Evolutionary conservation across 2,329 filamentous ascomycete species (phyloP).

Genomic region (Exophiala sideris): DNA sequence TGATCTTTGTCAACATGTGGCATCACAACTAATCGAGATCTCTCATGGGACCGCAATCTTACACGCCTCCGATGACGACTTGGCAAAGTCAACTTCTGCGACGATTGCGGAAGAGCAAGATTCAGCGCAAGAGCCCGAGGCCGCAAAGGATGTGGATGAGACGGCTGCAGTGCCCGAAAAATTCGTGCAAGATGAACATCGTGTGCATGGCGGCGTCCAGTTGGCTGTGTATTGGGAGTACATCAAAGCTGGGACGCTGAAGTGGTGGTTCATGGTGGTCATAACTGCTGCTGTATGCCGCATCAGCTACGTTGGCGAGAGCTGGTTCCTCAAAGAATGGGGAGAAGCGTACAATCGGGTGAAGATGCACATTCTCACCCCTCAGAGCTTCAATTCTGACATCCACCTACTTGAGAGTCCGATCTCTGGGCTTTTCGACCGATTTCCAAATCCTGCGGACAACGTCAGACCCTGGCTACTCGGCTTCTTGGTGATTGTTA

Average conservation of each 20-base stretch:
- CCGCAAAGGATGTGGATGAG: conserved; percentile 29
- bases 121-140: conserved; percentile 28
- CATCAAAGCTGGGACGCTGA: conserved; percentile 72
- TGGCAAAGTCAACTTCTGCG: conserved; percentile 39
- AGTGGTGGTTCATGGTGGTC: conserved; percentile 68
- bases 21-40: conserved; percentile 71
- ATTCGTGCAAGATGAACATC: conserved; percentile 74
- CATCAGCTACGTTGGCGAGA: conserved; percentile 61
- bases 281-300: conserved; percentile 59
- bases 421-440: conserved; percentile 40
- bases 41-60: conserved; percentile 54
- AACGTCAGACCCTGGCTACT: conserved; percentile 73
- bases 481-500: conserved; percentile 65
- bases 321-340: conserved; percentile 84
- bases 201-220: conserved; percentile 72
- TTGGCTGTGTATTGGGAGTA: conserved; percentile 78
- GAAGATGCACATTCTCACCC: conserved; percentile 29
- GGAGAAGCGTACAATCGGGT: conserved; percentile 65
- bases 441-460: conserved; percentile 62
- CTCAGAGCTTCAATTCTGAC: conserved; percentile 23
- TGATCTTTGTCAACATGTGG: conserved; percentile 69
- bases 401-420: conserved; percentile 27
- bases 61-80: conserved; percentile 45
- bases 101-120: conserved; percentile 31
- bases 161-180: conserved; percentile 62